These are phyloP conservation scores for Leishmania mexicana DNA, from an alignment of 208 protist genomes.

Conservation along the genomic window DNA sequence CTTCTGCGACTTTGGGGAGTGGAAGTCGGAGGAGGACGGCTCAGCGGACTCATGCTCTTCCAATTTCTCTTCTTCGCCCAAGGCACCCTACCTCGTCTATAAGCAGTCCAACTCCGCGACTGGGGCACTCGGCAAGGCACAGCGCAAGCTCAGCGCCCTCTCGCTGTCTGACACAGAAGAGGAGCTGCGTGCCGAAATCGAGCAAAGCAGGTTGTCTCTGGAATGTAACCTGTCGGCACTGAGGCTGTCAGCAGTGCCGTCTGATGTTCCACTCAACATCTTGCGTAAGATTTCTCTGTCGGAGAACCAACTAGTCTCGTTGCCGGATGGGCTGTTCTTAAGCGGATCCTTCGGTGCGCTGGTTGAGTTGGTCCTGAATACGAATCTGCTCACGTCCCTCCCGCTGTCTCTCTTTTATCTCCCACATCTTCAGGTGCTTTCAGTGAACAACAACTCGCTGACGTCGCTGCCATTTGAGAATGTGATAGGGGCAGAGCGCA, in stretches of 20 bases:
- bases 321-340: constrained; percentile 54
- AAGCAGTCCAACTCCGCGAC: background rate
- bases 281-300: constrained; percentile 60
- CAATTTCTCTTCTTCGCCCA: constrained; percentile 5
- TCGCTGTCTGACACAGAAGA: constrained; percentile 33
- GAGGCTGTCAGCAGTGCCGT: constrained; percentile 39
- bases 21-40: constrained; percentile 24
- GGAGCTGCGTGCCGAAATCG: constrained; percentile 59
- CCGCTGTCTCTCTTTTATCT: constrained; percentile 69
- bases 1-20: constrained; percentile 25
- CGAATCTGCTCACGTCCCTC: constrained; percentile 59
- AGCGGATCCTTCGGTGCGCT: constrained; percentile 38
- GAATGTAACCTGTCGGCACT: constrained; percentile 73
- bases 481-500: constrained; percentile 2
- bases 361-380: constrained; percentile 62
- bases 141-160: constrained; percentile 35
- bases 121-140: background rate
- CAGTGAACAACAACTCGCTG: constrained; percentile 76
- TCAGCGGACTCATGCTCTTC: constrained; percentile 18
- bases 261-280: constrained; percentile 36
- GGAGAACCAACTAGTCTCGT: constrained; percentile 53
- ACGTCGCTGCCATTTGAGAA: constrained; percentile 30
- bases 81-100: background rate
- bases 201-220: constrained; percentile 37
- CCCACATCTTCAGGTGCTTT: constrained; percentile 63